Base-by-base conservation (phyloP, 768 basidiomycete genomes). In the Hemileccinum rubropunctum region DNA sequence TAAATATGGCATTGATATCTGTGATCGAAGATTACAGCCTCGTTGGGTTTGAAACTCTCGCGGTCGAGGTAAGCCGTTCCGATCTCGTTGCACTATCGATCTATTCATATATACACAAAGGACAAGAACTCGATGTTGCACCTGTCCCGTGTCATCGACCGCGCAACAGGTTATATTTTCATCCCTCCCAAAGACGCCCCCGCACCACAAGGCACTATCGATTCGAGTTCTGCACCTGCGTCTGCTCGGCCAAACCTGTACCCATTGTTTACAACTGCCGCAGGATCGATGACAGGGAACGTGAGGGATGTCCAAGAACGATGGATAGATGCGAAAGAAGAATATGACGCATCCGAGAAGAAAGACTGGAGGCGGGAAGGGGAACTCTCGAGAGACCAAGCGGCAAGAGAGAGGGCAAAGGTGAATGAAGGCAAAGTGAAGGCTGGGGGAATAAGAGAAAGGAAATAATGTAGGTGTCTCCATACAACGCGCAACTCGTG, bases 81-180 rank as follows among this genome's bases (percentile, higher is more conserved):
- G 23, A 23, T 32, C 27, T 27, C 47, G 23, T 33, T 46, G n/a
- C n/a, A 6, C 6, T 27, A n/a, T 38, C n/a, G 30, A 30, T 26
- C 30, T n/a, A 35, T 28, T 45, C 26, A 40, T 28, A 9, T 11
- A n/a, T n/a, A 47, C 28, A 17, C 12, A 17, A 61, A 94, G 89
- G 95, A 99, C 69, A 98, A 97, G 67, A 73, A 82, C 45, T 97
- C 93, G 5, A 99, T 99, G 95, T 71, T 98, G 4, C 82, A 92
- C 52, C 79, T 99, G 2, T 84, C 86, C 8, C 81, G 82, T 5
- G 78, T 76, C 30, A 84, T 99, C 57, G 97, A 99, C 68, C 84
- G 91, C 51, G 92, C 93, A 1, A 91, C 90, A 0, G 97, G 97
- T 14, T 95, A 91, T 70, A 78, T 97, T 10, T 97, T 91, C 57